Evolutionary conservation across 768 basidiomycete genomes (phyloP).

Genomic region (Suillus subluteus): DNA sequence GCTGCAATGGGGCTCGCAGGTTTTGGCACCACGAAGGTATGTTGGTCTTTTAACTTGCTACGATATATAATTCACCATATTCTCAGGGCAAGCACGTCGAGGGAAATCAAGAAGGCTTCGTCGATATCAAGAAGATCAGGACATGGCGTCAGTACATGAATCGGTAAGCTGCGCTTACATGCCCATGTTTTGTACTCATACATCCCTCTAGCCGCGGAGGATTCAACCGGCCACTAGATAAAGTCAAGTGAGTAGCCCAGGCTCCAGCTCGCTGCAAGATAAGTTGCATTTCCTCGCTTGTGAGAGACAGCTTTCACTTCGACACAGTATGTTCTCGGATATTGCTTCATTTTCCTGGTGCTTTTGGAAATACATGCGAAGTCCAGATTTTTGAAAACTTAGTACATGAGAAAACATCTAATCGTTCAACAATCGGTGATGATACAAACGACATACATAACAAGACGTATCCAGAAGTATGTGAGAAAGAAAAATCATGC

Average conservation of each 20-base stretch:
- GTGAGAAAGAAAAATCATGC: conserved; percentile 19
- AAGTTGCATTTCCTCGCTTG: conserved; percentile 15
- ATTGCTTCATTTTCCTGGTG: neutral
- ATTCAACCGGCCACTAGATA: conserved; percentile 91
- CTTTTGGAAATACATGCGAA: conserved; percentile 1
- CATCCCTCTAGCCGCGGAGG: conserved; percentile 67
- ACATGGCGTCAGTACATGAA: conserved; percentile 99
- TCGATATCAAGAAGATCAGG: conserved; percentile 75
- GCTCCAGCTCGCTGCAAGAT: conserved; percentile 17
- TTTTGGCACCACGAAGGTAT: conserved; percentile 89
- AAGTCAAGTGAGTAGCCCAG: conserved; percentile 71
- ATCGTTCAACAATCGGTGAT: conserved; percentile 27
- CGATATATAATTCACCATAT: conserved; percentile 10
- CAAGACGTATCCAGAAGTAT: conserved; percentile 20
- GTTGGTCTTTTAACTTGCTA: conserved; percentile 11
- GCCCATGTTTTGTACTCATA: conserved; percentile 17
- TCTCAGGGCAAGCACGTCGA: conserved; percentile 74
- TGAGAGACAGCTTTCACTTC: conserved; percentile 8
- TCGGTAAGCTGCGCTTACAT: conserved; percentile 48
- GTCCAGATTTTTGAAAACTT: conserved; percentile 1
- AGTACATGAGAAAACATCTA: conserved; percentile 23
- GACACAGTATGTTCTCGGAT: neutral
- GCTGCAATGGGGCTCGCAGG: conserved; percentile 87
- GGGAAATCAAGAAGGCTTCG: conserved; percentile 79
- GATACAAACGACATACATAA: conserved; percentile 31